phyloP scores from a whole-genome alignment of 805 yeast species.

The Candida hungchunana region DNA sequence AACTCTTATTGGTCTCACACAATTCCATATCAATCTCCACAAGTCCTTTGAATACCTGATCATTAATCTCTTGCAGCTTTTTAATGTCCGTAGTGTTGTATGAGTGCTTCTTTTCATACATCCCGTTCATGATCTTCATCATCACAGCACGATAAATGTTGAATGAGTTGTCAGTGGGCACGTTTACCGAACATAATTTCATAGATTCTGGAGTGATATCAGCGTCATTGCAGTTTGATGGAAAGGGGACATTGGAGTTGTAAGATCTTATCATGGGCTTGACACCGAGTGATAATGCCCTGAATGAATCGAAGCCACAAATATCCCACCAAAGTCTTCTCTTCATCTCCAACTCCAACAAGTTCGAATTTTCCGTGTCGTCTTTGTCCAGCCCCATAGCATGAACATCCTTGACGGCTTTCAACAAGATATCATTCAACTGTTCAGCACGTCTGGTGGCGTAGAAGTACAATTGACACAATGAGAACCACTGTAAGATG shows the following conservation, averaged over 20 bases:
- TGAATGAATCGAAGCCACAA: conserved; percentile 28
- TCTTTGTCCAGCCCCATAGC: conserved; percentile 26
- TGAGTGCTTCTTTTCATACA: conserved; percentile 24
- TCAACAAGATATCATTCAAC: conserved; percentile 21
- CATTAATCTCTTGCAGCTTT: conserved; percentile 17
- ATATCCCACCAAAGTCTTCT: conserved; percentile 31
- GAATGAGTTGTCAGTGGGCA: conserved; percentile 27
- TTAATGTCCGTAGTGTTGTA: conserved; percentile 15
- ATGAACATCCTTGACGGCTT: conserved; percentile 23
- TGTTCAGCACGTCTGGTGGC: conserved; percentile 27
- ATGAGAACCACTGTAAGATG: conserved; percentile 25
- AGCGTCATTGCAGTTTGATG: conserved; percentile 29
- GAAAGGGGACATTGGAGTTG: conserved; percentile 28
- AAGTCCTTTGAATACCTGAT: conserved; percentile 22
- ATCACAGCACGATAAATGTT: conserved; percentile 26
- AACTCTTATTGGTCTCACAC: conserved; percentile 20
- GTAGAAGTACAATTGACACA: conserved; percentile 27
- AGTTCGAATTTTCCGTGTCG: conserved; percentile 21
- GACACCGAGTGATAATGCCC: conserved; percentile 23
- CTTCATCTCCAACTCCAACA: conserved; percentile 28
- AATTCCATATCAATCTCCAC: conserved; percentile 26
- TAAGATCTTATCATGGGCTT: conserved; percentile 24
- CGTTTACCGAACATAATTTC: conserved; percentile 16
- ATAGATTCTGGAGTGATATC: conserved; percentile 26
- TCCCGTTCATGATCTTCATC: conserved; percentile 27